Conservation (phyloP, 129 eudicot genomes). For the Silybum marianum region DNA sequence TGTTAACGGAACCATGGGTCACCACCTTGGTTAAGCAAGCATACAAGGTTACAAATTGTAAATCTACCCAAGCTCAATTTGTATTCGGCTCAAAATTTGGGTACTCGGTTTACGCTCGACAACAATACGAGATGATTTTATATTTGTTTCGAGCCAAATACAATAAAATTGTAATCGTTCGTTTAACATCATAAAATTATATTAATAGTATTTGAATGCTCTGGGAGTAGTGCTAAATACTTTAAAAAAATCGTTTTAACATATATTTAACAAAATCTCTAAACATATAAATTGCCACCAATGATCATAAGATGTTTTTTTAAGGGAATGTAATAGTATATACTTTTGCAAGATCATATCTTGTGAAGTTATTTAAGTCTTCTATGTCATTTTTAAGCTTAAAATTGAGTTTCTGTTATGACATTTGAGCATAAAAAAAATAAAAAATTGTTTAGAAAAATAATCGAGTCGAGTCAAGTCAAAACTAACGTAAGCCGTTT, state of each 20-base stretch:
- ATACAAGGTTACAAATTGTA: background rate
- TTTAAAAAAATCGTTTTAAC: background rate
- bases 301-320: too few relatives aligned
- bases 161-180: too few relatives aligned
- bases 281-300: too few relatives aligned
- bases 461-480: background rate
- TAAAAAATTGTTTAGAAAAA: background rate
- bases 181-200: background rate
- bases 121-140: too few relatives aligned
- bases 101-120: too few relatives aligned
- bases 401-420: background rate
- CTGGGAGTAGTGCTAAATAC: background rate
- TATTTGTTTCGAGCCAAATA: too few relatives aligned
- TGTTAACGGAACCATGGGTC: constrained; percentile 8
- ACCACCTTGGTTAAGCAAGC: background rate
- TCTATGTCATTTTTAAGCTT: background rate
- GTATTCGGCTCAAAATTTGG: too few relatives aligned
- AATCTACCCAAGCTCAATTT: background rate
- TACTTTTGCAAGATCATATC: background rate
- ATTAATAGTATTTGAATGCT: background rate
- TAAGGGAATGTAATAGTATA: too few relatives aligned
- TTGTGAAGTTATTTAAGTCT: background rate
- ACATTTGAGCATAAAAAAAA: too few relatives aligned
- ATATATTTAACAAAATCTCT: too few relatives aligned
- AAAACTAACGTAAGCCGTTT: too few relatives aligned